phyloP scores from a whole-genome alignment of 805 yeast genomes.

The Wilhelminamyces savonicus region DNA sequence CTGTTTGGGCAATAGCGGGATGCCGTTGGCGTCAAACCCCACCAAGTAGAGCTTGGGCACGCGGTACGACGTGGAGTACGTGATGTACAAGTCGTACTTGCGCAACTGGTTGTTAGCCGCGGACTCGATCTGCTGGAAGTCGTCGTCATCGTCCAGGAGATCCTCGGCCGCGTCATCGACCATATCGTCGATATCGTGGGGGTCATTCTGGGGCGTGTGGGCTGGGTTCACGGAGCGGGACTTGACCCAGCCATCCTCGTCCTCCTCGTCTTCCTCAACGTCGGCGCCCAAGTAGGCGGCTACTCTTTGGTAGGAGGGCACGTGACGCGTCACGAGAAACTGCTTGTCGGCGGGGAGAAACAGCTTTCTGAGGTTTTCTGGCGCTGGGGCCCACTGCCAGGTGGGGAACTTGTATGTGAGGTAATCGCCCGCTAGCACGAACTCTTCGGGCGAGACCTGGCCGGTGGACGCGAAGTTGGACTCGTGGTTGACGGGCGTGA shows the following conservation, averaged over 20 bases:
- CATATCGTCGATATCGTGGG: not conserved
- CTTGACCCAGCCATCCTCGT: conserved; percentile 58
- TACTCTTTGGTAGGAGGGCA: conserved; percentile 79
- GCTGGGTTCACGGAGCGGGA: conserved; percentile 11
- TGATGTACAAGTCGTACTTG: conserved; percentile 81
- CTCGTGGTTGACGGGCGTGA: conserved; percentile 84
- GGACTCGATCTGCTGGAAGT: conserved; percentile 24
- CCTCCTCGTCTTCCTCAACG: conserved; percentile 25
- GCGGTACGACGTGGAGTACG: conserved; percentile 90
- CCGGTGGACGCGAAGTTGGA: conserved; percentile 86
- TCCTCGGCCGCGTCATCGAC: conserved; percentile 12
- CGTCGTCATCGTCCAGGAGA: conserved; percentile 27
- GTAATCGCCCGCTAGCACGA: conserved; percentile 91
- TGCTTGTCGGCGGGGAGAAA: conserved; percentile 87
- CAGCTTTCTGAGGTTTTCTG: conserved; percentile 39
- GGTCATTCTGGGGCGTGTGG: conserved; percentile 4
- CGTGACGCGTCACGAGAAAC: conserved; percentile 80
- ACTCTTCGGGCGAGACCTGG: conserved; percentile 93
- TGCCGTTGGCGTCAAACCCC: conserved; percentile 79
- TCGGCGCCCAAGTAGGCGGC: conserved; percentile 42
- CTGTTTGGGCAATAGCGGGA: conserved; percentile 77
- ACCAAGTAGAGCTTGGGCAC: conserved; percentile 93
- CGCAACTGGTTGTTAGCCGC: conserved; percentile 40
- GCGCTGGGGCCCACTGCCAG: conserved; percentile 73
- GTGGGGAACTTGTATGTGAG: conserved; percentile 89